Conservation (phyloP, 2,329 filamentous ascomycete species). For the Bretziella fagacearum region DNA sequence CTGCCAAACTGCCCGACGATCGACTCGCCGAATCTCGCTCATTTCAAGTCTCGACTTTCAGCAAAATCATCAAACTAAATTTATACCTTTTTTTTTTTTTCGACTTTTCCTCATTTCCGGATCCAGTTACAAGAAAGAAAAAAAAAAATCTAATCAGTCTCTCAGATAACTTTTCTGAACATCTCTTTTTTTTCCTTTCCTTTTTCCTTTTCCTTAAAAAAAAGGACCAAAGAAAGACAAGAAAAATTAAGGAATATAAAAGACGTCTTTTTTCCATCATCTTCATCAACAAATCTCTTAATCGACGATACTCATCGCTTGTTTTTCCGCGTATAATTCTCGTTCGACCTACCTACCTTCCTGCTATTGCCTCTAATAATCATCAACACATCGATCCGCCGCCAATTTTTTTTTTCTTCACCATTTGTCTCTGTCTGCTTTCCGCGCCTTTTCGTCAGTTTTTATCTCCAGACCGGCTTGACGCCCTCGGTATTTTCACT, state of each 20-base stretch:
- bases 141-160: too few species aligned
- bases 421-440: neutral
- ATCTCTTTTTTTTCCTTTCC: neutral
- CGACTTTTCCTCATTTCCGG: too few species aligned
- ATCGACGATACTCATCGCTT: neutral
- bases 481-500: neutral
- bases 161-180: neutral
- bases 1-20: neutral
- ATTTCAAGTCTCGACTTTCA: too few species aligned
- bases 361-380: too few species aligned
- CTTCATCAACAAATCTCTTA: neutral
- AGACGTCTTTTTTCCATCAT: neutral
- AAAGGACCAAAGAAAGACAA: slow-evolving; percentile 1
- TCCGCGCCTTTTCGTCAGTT: too few species aligned
- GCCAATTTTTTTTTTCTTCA: neutral
- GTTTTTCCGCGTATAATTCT: neutral
- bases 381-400: neutral
- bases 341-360: neutral
- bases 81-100: too few species aligned
- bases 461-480: slow-evolving; percentile 1
- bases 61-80: too few species aligned
- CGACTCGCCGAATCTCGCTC: neutral
- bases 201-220: neutral
- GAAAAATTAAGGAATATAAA: neutral
- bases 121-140: too few species aligned